Percentiles rank a stretch among this genome's conserved stretches.
phyloP scores from a whole-genome alignment of 179 eudicot genomes.

The Heliamphora ciliata region DNA sequence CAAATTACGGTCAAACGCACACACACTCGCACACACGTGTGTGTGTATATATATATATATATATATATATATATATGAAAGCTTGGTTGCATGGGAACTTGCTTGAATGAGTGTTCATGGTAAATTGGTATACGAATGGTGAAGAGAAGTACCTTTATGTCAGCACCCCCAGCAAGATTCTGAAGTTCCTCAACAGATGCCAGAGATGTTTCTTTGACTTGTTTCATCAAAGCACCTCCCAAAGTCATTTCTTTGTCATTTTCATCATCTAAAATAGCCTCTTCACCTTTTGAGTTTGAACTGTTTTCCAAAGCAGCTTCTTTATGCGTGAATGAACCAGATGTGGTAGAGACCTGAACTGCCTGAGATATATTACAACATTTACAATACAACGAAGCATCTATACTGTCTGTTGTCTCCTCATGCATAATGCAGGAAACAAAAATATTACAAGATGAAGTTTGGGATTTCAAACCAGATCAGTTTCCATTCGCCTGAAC shows the following conservation, averaged over 20 bases:
- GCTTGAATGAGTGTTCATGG: not conserved
- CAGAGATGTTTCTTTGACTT: constrained; percentile 50
- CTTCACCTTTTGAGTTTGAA: constrained; percentile 42
- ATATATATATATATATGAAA: too few relatives aligned
- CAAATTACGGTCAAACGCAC: not conserved
- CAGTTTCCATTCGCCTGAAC: constrained; percentile 93
- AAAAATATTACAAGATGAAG: constrained; percentile 9
- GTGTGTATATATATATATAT: too few relatives aligned
- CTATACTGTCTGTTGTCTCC: constrained; percentile 11
- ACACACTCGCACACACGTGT: too few relatives aligned
- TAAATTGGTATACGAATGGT: not conserved
- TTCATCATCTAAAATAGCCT: constrained; percentile 32
- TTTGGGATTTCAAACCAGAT: constrained; percentile 44
- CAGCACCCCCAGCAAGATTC: constrained; percentile 90
- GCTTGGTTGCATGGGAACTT: not conserved
- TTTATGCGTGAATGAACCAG: constrained; percentile 32
- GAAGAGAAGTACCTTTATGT: constrained; percentile 61
- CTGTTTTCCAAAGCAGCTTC: constrained; percentile 33
- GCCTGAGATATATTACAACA: constrained; percentile 27
- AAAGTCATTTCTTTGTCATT: constrained; percentile 46
- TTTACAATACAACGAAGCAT: constrained; percentile 26
- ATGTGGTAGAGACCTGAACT: constrained; percentile 37
- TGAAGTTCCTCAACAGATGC: constrained; percentile 88
- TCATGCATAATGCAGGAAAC: constrained; percentile 14
- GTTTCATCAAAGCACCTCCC: constrained; percentile 44